Evolutionary conservation across 495 filamentous ascomycete species (phyloP).

Genomic region (Aspergillus avenaceus): DNA sequence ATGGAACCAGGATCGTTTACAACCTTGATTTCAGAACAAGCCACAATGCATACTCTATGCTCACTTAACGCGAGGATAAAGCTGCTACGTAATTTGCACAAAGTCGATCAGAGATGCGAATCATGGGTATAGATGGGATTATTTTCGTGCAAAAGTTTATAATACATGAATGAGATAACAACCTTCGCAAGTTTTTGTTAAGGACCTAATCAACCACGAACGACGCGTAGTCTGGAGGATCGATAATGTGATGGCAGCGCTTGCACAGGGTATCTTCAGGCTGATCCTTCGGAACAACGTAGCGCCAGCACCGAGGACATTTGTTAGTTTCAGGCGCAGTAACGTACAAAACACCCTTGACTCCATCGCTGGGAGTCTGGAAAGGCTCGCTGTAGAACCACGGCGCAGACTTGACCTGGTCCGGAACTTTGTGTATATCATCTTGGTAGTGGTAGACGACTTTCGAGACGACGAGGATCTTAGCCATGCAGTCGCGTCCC

Average conservation of each 20-base stretch:
- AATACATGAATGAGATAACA: slow-evolving; percentile 5
- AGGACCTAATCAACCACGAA: too few species aligned
- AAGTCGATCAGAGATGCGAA: not conserved
- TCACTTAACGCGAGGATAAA: too few species aligned
- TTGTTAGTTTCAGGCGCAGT: slow-evolving; percentile 65
- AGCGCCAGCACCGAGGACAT: slow-evolving; percentile 87
- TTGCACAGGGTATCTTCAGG: slow-evolving; percentile 62
- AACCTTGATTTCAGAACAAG: too few species aligned
- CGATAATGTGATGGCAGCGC: slow-evolving; percentile 68
- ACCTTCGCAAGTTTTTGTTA: too few species aligned
- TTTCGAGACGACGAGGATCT: slow-evolving; percentile 72
- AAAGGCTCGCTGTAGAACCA: slow-evolving; percentile 57
- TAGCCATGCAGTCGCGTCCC: too few species aligned
- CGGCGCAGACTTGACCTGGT: too few species aligned
- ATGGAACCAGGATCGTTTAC: too few species aligned
- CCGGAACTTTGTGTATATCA: too few species aligned
- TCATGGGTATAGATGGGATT: not conserved
- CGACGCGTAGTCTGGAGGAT: too few species aligned
- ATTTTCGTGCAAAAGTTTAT: not conserved
- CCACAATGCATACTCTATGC: too few species aligned
- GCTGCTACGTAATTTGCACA: too few species aligned
- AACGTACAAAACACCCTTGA: slow-evolving; percentile 53
- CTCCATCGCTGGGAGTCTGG: slow-evolving; percentile 41
- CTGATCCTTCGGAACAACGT: slow-evolving; percentile 45
- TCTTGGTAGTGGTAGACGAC: too few species aligned